A percentile compares a stretch with the other conserved stretches of the same genome.
phyloP scores from a whole-genome alignment of 1,284 basidiomycete species.

The Termitomyces sp. region DNA sequence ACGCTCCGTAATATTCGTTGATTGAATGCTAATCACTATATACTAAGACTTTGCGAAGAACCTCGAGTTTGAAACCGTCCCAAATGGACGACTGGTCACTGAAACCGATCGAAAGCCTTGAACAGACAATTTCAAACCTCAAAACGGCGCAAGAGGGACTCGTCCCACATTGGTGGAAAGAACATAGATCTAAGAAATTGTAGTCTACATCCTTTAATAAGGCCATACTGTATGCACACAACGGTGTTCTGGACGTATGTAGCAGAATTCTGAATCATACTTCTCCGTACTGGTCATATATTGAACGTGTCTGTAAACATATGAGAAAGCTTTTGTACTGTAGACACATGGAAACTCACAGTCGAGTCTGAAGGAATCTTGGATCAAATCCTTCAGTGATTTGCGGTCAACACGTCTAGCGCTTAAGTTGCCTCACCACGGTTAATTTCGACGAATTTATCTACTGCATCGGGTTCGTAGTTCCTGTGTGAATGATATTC shows the following conservation, averaged over 20 bases:
- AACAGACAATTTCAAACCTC: constrained; percentile 13
- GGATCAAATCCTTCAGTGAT: constrained; percentile 13
- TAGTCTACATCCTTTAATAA: neutral
- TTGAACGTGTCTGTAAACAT: constrained; percentile 68
- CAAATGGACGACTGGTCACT: constrained; percentile 10
- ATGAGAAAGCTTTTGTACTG: neutral
- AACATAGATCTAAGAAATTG: constrained; percentile 6
- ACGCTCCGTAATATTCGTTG: neutral
- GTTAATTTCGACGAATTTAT: constrained; percentile 85
- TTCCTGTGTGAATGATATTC: constrained; percentile 94
- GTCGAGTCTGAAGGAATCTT: constrained; percentile 82
- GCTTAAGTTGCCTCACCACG: constrained; percentile 52
- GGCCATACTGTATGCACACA: too few species aligned
- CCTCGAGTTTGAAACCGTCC: too few species aligned
- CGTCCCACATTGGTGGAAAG: constrained; percentile 32
- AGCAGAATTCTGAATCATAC: too few species aligned
- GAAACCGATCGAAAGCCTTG: constrained; percentile 3
- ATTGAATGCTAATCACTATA: neutral
- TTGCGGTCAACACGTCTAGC: neutral
- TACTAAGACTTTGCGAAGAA: neutral
- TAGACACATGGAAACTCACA: constrained; percentile 36
- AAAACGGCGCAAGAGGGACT: constrained; percentile 20
- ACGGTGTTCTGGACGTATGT: too few species aligned
- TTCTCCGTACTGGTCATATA: constrained; percentile 91
- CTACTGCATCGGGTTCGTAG: constrained; percentile 75